Evolutionary conservation across 1,284 basidiomycete species (phyloP), one percentile per base, ranked within the genome.

Genomic region (Afroboletus lepidellus): DNA sequence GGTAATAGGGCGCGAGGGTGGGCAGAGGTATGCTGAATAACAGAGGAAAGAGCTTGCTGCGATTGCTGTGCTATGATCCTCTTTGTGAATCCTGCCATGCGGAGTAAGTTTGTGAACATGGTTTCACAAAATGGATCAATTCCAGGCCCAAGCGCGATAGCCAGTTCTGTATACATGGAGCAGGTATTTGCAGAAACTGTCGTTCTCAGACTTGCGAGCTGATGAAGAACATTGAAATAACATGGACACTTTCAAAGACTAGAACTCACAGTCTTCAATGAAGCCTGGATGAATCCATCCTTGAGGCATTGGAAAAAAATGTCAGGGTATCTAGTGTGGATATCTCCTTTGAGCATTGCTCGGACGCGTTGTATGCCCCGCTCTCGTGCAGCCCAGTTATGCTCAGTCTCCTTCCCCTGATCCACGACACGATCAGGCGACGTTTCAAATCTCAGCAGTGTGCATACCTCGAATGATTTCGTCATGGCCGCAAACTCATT

Each of bases 11-110:
- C 69, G 25, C 89, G 83, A n/a, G 90, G 84, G 50, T 85, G 86
- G 46, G 85, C 78, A 2, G 90, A 86, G 1, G 86, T 83, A 60
- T 89, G 73, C 9, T 75, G 75, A 33, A 99, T 81, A 56, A 98
- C 78, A 5, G 79, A 74, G 1, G 80, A 77, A 2, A 91, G 80
- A 1, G 84, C 79, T 7, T 79, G 75, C 67, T 98, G 97, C 0
- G 94, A 92, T 50, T 88, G 87, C 51, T 92, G 86, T 12, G 91
- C 93, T 30, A 88, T 84, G 42, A 98, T 86, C 68, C 94, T 97
- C 73, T 99, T 99, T n/a, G 96, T 98, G 54, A 92, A 86, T 8
- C 86, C 87, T 24, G 92, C 86, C 92, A 99, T 92, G 58, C 84
- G 85, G 30, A 95, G 77, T 8, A 97, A 79, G 56, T 88, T 80